phyloP scores from a whole-genome alignment of 1,284 basidiomycete genomes.

The Pyrrhoderma lamaoense region DNA sequence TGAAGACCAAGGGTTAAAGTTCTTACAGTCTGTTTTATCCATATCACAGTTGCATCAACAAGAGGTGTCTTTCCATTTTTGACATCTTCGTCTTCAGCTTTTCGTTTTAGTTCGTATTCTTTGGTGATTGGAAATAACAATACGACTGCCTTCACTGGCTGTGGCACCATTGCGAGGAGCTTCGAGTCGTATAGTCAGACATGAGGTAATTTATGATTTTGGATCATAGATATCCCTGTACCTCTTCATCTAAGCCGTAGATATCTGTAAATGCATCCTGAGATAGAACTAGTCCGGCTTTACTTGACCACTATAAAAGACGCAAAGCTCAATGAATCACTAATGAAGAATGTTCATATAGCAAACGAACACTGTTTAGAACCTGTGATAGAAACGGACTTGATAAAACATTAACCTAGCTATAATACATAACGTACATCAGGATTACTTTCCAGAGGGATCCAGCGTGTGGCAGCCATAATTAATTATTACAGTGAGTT shows the following conservation, averaged over 20 bases:
- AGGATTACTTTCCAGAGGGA: constrained; percentile 73
- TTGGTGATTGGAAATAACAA: constrained; percentile 73
- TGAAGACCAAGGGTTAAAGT: constrained; percentile 16
- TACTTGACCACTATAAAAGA: constrained; percentile 61
- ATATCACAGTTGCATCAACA: constrained; percentile 58
- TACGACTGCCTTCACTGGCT: constrained; percentile 73
- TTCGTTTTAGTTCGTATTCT: constrained; percentile 41
- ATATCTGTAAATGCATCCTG: constrained; percentile 70
- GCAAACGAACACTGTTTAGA: constrained; percentile 19
- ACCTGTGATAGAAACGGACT: constrained; percentile 16
- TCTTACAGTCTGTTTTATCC: constrained; percentile 70
- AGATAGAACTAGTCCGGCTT: constrained; percentile 58
- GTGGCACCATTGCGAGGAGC: constrained; percentile 61
- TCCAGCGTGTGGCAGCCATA: constrained; percentile 37
- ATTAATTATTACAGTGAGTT: constrained; percentile 13
- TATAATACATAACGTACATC: constrained; percentile 37
- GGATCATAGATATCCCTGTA: constrained; percentile 23
- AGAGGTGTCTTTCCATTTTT: constrained; percentile 40
- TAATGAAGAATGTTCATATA: not conserved
- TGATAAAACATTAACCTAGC: not conserved
- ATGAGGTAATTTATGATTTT: not conserved
- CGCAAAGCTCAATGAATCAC: not conserved
- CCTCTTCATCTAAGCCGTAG: constrained; percentile 74
- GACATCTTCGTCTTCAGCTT: constrained; percentile 51
- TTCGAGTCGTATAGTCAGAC: constrained; percentile 26